Percentiles rank a stretch among this genome's conserved stretches.
Conservation (phyloP, 2,329 filamentous ascomycete genomes). For the Verticillium isaacii region DNA sequence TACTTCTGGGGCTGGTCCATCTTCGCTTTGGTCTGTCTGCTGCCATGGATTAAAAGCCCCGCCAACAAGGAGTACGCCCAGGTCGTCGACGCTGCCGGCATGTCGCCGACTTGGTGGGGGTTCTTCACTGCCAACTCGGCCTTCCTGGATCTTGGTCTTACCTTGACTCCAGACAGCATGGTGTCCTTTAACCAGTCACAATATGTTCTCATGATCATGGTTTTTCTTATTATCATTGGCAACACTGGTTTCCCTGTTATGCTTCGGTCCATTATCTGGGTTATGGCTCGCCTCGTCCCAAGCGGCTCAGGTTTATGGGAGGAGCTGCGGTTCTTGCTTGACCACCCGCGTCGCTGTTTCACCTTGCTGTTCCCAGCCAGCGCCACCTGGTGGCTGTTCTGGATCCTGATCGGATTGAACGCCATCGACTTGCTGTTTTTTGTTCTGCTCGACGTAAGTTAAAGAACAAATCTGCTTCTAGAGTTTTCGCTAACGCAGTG, state of each 20-base stretch:
- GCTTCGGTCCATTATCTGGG: slow-evolving; percentile 90
- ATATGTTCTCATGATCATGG: slow-evolving; percentile 70
- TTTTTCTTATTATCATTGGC: slow-evolving; percentile 86
- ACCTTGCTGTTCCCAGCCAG: slow-evolving; percentile 86
- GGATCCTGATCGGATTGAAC: slow-evolving; percentile 77
- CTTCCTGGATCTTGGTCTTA: slow-evolving; percentile 94
- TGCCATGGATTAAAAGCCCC: slow-evolving; percentile 72
- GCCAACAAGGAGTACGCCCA: slow-evolving; percentile 53
- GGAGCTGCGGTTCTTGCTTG: slow-evolving; percentile 83
- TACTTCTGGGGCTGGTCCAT: slow-evolving; percentile 86
- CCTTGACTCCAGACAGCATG: slow-evolving; percentile 92
- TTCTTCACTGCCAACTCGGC: slow-evolving; percentile 84
- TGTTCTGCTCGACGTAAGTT: slow-evolving; percentile 78
- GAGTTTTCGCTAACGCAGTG: slow-evolving; percentile 12
- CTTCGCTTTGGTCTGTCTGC: slow-evolving; percentile 66
- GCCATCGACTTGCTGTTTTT: slow-evolving; percentile 85
- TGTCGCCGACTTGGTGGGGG: slow-evolving; percentile 80
- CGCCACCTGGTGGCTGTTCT: slow-evolving; percentile 95
- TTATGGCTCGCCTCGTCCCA: slow-evolving; percentile 62
- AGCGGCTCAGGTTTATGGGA: slow-evolving; percentile 72
- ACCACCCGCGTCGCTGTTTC: slow-evolving; percentile 94
- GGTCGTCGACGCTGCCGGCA: slow-evolving; percentile 56
- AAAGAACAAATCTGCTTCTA: background rate
- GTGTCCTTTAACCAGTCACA: slow-evolving; percentile 75
- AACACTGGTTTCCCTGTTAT: slow-evolving; percentile 96